Evolutionary conservation across 192 early-diverging fungal genomes (phyloP).

Genomic region (Neocallimastix lanati): DNA sequence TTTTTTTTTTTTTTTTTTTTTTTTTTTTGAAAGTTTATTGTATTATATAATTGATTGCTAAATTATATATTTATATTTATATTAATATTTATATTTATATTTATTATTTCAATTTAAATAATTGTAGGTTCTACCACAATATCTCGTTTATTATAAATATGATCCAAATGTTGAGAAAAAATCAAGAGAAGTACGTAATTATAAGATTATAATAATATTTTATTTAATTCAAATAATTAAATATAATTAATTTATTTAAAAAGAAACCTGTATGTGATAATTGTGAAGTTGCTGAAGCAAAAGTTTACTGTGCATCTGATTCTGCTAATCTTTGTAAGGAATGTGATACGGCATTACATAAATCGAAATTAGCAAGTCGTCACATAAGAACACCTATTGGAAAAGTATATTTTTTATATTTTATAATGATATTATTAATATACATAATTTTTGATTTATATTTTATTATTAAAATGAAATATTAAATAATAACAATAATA

Average conservation of each 20-base stretch:
- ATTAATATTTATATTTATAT: too few species aligned
- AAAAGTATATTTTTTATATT: background rate
- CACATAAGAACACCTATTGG: constrained; percentile 18
- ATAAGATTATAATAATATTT: too few species aligned
- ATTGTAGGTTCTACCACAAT: constrained; percentile 24
- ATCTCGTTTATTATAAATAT: constrained; percentile 32
- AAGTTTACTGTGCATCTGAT: constrained; percentile 32
- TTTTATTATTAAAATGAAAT: too few species aligned
- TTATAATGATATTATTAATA: too few species aligned
- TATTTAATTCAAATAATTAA: background rate
- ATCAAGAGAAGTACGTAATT: constrained; percentile 22
- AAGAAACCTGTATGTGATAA: constrained; percentile 38
- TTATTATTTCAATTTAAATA: background rate
- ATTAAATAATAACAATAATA: too few species aligned
- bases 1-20: too few species aligned
- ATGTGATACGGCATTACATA: constrained; percentile 29
- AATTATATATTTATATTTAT: too few species aligned
- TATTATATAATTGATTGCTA: too few species aligned
- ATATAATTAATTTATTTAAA: background rate
- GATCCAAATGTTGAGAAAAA: constrained; percentile 19
- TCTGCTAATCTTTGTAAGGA: constrained; percentile 36
- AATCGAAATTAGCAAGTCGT: constrained; percentile 24
- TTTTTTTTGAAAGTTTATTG: too few species aligned
- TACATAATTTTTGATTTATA: too few species aligned
- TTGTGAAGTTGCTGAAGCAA: constrained; percentile 29